Base-by-base conservation (phyloP, 108 stramenopile species). In the Nitzschia palea region DNA sequence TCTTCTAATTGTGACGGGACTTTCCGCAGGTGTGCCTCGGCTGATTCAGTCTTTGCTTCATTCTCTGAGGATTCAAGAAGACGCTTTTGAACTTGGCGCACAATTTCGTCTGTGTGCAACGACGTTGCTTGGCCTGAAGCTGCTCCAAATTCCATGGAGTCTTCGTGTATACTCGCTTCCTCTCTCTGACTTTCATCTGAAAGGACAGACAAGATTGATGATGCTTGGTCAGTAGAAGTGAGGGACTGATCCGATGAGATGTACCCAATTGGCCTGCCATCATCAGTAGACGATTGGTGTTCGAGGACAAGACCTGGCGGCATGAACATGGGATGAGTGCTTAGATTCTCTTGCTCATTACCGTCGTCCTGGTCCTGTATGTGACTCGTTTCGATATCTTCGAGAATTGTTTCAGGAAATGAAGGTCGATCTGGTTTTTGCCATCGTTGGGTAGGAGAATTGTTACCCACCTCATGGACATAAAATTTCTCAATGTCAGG, bases 21-120 rank as follows among this genome's bases (percentile, higher is more conserved):
- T n/a, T 40, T 35, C 36, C n/a, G 12, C 10, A 10, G 23, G 36
- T 18, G 34, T n/a, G n/a, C 4, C 23, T 60, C 17, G 4, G 59
- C 33, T 25, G 6, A 18, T 0, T 60, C 36, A 0, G 17, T 60
- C 18, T 40, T 15, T 3, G 45, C 30, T 18, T 48, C 47, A 20
- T 48, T 20, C 8, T 48, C 47, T 27, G 62, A 17, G 3, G 34
- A 18, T 12, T 27, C 52, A 54, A 27, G 14, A 22, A 69, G 34
- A 22, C 35, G 68, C 22, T 50, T 26, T 60, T 69, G 68, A 8
- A 69, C 68, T 28, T 55, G 56, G 27, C 68, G 48, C 12, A 59
- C 30, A 18, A 69, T 69, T 25, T 59, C 56, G 33, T 48, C 20
- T 3, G 44, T 51, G 18, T 26, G 3, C 40, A 14, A 42, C 40